Conservation (phyloP, 371 early-diverging fungal species). For the Mucor irregularis region DNA sequence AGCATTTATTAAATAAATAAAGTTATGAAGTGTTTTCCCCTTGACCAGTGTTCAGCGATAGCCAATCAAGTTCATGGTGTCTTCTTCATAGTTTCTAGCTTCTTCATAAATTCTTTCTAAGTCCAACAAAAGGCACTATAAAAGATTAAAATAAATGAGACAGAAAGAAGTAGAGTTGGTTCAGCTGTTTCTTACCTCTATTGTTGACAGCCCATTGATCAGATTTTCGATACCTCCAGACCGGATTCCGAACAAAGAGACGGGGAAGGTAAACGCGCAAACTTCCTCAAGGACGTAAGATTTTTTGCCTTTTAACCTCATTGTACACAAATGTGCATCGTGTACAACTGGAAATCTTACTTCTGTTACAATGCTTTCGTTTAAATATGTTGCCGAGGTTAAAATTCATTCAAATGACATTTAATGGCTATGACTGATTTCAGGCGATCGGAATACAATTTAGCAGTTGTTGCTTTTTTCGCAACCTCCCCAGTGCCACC, state of each 20-base stretch:
- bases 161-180: constrained; percentile 13
- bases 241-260: constrained; percentile 9
- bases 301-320: constrained; percentile 15
- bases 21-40: no score
- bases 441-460: constrained; percentile 6
- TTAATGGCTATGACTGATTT: constrained; percentile 10
- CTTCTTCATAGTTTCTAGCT: constrained; percentile 12
- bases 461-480: constrained; percentile 8
- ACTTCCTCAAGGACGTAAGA: constrained; percentile 14
- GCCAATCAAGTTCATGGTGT: constrained; percentile 4
- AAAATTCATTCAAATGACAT: constrained; percentile 20
- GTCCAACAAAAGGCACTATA: constrained; percentile 9
- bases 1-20: no score
- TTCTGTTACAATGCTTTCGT: constrained; percentile 4
- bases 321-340: constrained; percentile 8
- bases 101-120: constrained; percentile 11
- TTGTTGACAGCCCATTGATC: constrained; percentile 21
- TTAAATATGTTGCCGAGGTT: constrained; percentile 4
- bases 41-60: no score
- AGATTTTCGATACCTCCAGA: constrained; percentile 20
- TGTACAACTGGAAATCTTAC: constrained; percentile 13
- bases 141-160: constrained; percentile 12
- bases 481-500: constrained; percentile 6
- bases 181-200: constrained; percentile 14
- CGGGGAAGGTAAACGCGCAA: constrained; percentile 15